Conservation (phyloP, 164 flowering plant species). For the Tetracentron sinense region DNA sequence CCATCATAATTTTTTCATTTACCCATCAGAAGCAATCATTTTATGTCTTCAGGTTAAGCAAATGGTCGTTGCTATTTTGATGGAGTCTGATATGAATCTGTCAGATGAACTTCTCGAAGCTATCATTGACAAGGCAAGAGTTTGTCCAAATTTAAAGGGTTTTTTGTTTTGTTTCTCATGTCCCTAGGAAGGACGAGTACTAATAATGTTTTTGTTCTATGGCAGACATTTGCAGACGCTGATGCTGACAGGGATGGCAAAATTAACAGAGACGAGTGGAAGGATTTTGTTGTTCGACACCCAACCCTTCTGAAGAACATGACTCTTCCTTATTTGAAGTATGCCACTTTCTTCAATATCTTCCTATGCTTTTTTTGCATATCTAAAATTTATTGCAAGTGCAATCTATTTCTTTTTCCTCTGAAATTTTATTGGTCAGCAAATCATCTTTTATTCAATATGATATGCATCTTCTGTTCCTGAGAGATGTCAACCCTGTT, state of each 20-base stretch:
- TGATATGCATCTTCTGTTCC: not conserved
- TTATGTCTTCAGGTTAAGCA: constrained; percentile 61
- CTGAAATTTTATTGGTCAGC: no score
- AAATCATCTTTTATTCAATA: no score
- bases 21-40: not conserved
- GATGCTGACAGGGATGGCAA: constrained; percentile 72
- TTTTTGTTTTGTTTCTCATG: not conserved
- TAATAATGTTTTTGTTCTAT: not conserved
- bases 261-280: constrained; percentile 75
- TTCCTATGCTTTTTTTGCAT: not conserved
- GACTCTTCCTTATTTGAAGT: constrained; percentile 90
- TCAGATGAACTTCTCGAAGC: constrained; percentile 78
- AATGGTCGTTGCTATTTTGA: constrained; percentile 73
- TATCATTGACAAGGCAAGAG: constrained; percentile 64
- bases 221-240: constrained; percentile 85
- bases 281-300: constrained; percentile 49
- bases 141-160: not conserved
- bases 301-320: constrained; percentile 76
- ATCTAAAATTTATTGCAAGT: not conserved
- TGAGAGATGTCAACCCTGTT: not conserved
- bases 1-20: no score
- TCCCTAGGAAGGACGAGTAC: not conserved
- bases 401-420: no score
- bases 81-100: constrained; percentile 60
- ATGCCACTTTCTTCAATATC: constrained; percentile 17